phyloP scores from a whole-genome alignment of 192 early-diverging fungal species.

The Mortierella claussenii region DNA sequence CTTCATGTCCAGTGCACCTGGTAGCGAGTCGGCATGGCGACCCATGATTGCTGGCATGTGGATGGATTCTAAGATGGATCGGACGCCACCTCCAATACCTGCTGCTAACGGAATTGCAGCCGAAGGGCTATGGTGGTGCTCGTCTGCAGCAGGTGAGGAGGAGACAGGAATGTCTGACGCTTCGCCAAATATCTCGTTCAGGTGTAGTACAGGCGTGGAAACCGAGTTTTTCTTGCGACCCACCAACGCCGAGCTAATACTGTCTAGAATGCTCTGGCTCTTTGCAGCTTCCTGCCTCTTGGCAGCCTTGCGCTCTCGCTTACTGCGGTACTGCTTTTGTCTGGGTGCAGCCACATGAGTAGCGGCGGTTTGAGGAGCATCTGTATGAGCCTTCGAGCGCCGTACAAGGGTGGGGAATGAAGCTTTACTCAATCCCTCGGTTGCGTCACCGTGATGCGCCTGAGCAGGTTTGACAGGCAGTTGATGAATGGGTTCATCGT shows the following conservation, averaged over 20 bases:
- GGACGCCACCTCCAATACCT: conserved; percentile 5
- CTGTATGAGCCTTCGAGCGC: neutral
- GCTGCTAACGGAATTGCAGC: neutral
- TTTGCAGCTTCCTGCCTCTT: conserved; percentile 15
- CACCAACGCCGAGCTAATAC: conserved; percentile 16
- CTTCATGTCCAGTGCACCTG: no score
- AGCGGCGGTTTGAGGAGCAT: neutral
- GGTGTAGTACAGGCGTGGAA: conserved; percentile 16
- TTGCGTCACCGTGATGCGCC: neutral
- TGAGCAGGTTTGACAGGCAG: neutral
- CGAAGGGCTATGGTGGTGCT: no score
- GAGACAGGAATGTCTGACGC: neutral
- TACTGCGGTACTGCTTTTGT: neutral
- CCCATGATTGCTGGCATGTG: conserved; percentile 5
- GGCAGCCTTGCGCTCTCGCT: conserved; percentile 22
- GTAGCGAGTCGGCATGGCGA: conserved; percentile 1
- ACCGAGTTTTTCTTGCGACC: conserved; percentile 34
- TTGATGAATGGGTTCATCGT: conserved; percentile 8
- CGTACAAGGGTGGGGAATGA: neutral
- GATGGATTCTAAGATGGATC: neutral
- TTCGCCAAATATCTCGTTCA: conserved; percentile 32
- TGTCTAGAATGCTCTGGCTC: conserved; percentile 11
- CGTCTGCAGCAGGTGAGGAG: neutral
- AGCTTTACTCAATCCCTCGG: neutral
- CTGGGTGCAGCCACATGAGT: neutral